Base-by-base conservation (phyloP, 2,329 filamentous ascomycete species). In the Aspergillus sp. region DNA sequence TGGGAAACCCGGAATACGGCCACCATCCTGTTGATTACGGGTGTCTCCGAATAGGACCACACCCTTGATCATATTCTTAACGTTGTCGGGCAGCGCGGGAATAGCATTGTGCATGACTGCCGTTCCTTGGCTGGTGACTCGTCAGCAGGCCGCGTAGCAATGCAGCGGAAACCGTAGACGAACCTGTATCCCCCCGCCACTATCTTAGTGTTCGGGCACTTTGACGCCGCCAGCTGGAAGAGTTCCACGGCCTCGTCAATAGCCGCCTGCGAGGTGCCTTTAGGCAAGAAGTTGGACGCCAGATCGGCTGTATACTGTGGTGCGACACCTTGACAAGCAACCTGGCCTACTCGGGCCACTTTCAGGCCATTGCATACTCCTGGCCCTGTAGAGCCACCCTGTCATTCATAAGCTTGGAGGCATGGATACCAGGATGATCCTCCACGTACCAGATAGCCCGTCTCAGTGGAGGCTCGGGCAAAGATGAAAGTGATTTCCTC, bases 1-100 rank as follows among this genome's bases (percentile, higher is more conserved):
- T 13, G 71, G 68, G 56, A 74, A 76, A 41, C 67, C 65, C 2
- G 70, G 66, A 33, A 76, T 75, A 47, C 68, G 68, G 38, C 69
- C 65, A n/a, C 63, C 60, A 54, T 76, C 73, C 58, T 72, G 63
- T 51, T 55, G 51, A 33, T 71, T 72, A 52, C 75, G 71, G 10
- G 76, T 78, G 52, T 77, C 73, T n/a, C 65, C 76, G 48, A 74
- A 76, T 13, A 73, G 64, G 2, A 75, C 64, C 20, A 74, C 73
- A 14, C 72, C 74, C 30, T 61, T 66, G 47, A 78, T 69, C 58
- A 63, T 65, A n/a, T 54, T 46, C 16, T 67, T 56, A 46, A 61
- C 64, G 2, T 53, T 55, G 4, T 59, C 49, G 7, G 60, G 54
- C 14, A 76, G 65, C 20, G 69, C 62, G 3, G 64, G 60, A 49